Base-by-base conservation (phyloP, 176 grass and related monocot genomes). In the Musa beccarii region DNA sequence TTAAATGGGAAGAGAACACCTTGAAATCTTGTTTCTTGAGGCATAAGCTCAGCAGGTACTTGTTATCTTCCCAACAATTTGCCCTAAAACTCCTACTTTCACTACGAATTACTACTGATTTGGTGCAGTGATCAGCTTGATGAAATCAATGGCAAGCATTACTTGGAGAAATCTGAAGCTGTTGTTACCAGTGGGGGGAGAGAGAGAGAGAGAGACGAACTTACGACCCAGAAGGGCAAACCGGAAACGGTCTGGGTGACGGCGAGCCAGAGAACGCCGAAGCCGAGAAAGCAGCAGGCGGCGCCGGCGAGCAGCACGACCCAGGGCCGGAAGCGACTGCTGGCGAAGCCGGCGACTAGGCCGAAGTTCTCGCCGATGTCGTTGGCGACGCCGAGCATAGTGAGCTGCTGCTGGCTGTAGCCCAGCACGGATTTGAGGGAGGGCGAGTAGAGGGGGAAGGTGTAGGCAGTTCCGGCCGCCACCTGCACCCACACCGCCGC, bases 351-450 rank as follows among this genome's bases (percentile, higher is more conserved):
- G 1, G 74, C 34, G 34, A 76, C 56, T 12, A 76, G 28, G 19
- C 74, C 74, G 11, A 76, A 62, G 74, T 76, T 63, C 29, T 63
- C 57, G 29, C 74, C 74, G 56, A 76, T 8, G 19, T 76, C 74
- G 34, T 76, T 76, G 57, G 74, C 74, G 29, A 76, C 74, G 74
- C 57, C 74, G 74, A 76, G 74, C 19, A 76, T n/a, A 16, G 74
- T 22, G 57, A 76, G 28, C 74, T 76, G 57, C 74, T 63, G 74
- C 57, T 76, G 74, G 74, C 29, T 63, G 34, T 51, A 63, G 57
- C 57, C 74, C 26, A 76, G 74, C 74, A 49, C 74, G 15, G 57
- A 62, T 34, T 76, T 76, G 19, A 63, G 25, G 16, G 57, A 22
- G 2, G 16, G 57, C 8, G 74, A 76, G 28, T 76, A 76, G 25